Percentiles rank a stretch among this genome's conserved stretches.
Evolutionary conservation across 1,139 yeast genomes (phyloP).

Genomic region (Saccharomyces hybrid): DNA sequence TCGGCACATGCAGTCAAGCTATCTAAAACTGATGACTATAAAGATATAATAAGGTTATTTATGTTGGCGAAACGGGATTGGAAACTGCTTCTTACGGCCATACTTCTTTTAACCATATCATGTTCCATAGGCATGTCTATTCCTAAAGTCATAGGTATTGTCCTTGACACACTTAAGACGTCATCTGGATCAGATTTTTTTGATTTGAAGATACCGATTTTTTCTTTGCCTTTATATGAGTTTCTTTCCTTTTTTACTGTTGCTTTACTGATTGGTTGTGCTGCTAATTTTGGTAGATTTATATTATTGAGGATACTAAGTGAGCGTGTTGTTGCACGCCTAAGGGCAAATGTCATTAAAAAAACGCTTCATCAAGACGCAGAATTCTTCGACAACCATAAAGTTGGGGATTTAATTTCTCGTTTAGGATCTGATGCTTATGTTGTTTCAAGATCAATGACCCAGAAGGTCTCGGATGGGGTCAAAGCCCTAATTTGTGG

Average conservation of each 20-base stretch:
- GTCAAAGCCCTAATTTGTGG: constrained; percentile 75
- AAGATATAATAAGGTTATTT: constrained; percentile 44
- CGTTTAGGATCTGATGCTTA: constrained; percentile 84
- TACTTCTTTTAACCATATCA: constrained; percentile 50
- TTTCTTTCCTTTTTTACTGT: constrained; percentile 45
- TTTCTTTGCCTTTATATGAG: constrained; percentile 41
- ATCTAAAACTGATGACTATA: constrained; percentile 30
- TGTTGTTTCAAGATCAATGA: constrained; percentile 77
- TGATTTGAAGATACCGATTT: constrained; percentile 36
- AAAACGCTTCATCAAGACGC: constrained; percentile 80
- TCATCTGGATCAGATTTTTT: constrained; percentile 24
- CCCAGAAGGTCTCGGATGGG: constrained; percentile 89
- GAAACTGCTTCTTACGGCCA: constrained; percentile 47
- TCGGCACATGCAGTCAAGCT: constrained; percentile 4
- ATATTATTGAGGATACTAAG: constrained; percentile 69
- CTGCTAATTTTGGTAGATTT: constrained; percentile 74
- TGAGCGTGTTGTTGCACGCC: constrained; percentile 76
- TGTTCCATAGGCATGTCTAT: constrained; percentile 63
- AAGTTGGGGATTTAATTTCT: constrained; percentile 89
- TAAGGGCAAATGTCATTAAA: constrained; percentile 69
- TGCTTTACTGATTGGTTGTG: constrained; percentile 59
- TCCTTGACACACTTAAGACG: constrained; percentile 51
- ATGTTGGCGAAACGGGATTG: constrained; percentile 45
- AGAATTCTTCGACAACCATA: constrained; percentile 84
- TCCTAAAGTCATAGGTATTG: constrained; percentile 78